Base-by-base conservation (phyloP, 2,329 filamentous ascomycete species). In the Blastomyces percursus region DNA sequence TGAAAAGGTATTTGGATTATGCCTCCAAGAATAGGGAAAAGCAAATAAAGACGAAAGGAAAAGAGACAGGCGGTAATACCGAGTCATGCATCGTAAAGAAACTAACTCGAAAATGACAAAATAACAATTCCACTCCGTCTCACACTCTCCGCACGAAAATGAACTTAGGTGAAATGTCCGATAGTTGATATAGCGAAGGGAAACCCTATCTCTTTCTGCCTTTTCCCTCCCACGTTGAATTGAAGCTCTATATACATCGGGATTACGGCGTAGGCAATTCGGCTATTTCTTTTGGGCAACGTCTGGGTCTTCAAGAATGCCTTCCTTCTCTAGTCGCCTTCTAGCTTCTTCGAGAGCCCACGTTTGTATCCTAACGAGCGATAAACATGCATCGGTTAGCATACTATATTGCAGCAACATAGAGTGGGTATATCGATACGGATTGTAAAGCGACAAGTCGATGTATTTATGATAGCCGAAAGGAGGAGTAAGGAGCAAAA, bases 331-430 rank as follows among this genome's bases (percentile, higher is more conserved):
- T 83, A 99, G 86, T 80, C 94, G 85, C 80, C 94, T 85, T 73
- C 94, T 85, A 61, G 94, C 94, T 81, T 99, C 94, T 79, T 99
- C 94, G 52, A 99, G 86, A 66, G 94, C 94, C 94, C 94, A 99
- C 62, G 93, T 97, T 82, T 97, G 94, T 85, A 99, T 96, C 77
- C 94, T 99, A 71, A 65, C 63, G 27, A n/a, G 16, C 6, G 46
- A 52, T 58, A 44, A 60, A 48, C 72, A 70, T 63, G 27, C 42
- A 56, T 14, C n/a, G 2, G 48, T 35, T 50, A 38, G 38, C 44
- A 9, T 50, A 55, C 52, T 14, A 11, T 54, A 42, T 19, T 32
- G 57, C 40, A 30, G 16, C 12, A 12, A 4, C 5, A 21, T 48
- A 59, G n/a, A 32, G 9, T 16, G 19, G 27, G 12, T 24, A 59